phyloP scores from a whole-genome alignment of 176 grass and related monocot species.

The Zoysia pacifica region DNA sequence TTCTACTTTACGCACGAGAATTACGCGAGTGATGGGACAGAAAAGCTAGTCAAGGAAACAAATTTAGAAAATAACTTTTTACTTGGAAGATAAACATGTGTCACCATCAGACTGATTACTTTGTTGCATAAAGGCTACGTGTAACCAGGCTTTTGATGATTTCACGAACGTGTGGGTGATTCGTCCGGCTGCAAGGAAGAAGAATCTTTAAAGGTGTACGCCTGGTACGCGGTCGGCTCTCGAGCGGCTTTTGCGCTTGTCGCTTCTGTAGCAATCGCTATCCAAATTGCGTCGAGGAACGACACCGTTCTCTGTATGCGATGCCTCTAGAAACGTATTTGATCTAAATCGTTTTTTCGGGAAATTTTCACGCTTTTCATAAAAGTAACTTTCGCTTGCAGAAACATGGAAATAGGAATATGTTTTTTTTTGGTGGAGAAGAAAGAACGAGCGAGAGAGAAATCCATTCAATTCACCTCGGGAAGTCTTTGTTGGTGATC shows the following conservation, averaged over 20 bases:
- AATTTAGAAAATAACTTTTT: background rate
- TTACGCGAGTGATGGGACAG: background rate
- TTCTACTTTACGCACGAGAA: background rate
- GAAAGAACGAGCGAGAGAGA: background rate
- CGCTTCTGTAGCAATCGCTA: background rate
- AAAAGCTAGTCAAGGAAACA: background rate
- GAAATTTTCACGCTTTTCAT: background rate
- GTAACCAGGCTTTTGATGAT: background rate
- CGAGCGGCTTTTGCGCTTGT: constrained; percentile 10
- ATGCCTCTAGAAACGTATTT: constrained; percentile 4
- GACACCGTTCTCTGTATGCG: background rate
- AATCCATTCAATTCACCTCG: constrained; percentile 42
- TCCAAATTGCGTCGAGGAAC: background rate
- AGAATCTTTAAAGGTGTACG: constrained; percentile 1
- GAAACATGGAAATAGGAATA: background rate
- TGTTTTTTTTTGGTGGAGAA: background rate
- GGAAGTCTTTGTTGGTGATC: constrained; percentile 46
- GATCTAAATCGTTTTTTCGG: background rate
- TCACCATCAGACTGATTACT: constrained; percentile 14
- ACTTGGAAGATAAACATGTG: constrained; percentile 8
- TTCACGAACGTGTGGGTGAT: constrained; percentile 40
- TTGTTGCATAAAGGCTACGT: background rate
- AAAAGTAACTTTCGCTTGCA: background rate
- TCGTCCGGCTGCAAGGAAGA: background rate
- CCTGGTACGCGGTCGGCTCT: background rate